A percentile compares a stretch with the other conserved stretches of the same genome.
Conservation (phyloP, 2,329 filamentous ascomycete species). For the Sphaerulina musiva region DNA sequence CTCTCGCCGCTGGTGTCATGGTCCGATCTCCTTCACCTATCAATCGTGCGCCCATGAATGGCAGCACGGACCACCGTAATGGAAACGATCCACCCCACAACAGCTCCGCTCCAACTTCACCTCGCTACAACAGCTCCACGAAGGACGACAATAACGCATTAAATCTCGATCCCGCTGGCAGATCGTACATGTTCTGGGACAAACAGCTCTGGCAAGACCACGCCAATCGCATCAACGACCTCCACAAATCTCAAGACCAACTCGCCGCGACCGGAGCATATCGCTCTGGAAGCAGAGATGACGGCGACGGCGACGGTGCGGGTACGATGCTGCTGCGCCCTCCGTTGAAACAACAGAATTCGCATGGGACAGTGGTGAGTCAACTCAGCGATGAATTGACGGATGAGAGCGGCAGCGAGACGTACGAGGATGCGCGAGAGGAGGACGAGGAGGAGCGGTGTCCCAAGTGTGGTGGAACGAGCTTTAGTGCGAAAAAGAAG, state of each 20-base stretch:
- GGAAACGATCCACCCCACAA: background rate
- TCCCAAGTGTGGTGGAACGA: conserved; percentile 50
- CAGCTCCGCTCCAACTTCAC: background rate
- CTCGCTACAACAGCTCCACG: conserved; percentile 13
- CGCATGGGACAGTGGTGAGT: conserved; percentile 44
- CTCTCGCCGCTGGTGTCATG: conserved; percentile 15
- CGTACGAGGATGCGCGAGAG: conserved; percentile 37
- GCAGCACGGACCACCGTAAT: background rate
- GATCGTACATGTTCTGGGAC: conserved; percentile 51
- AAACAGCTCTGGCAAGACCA: conserved; percentile 30
- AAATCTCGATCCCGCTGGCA: conserved; percentile 42
- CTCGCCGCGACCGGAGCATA: background rate
- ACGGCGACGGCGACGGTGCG: background rate
- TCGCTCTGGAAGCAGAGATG: background rate
- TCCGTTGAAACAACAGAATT: conserved; percentile 30
- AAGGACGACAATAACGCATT: conserved; percentile 23
- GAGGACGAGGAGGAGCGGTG: conserved; percentile 38
- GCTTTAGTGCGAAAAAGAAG: conserved; percentile 58
- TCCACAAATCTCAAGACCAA: conserved; percentile 12
- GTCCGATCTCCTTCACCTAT: conserved; percentile 18
- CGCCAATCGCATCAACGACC: conserved; percentile 16
- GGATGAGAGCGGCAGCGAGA: conserved; percentile 34
- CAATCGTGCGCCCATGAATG: conserved; percentile 1
- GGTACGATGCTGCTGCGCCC: conserved; percentile 15
- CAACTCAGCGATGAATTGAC: conserved; percentile 52